These are phyloP conservation scores for Gentiana macrophylla DNA, from an alignment of 257 asterid species.

Conservation along the genomic window DNA sequence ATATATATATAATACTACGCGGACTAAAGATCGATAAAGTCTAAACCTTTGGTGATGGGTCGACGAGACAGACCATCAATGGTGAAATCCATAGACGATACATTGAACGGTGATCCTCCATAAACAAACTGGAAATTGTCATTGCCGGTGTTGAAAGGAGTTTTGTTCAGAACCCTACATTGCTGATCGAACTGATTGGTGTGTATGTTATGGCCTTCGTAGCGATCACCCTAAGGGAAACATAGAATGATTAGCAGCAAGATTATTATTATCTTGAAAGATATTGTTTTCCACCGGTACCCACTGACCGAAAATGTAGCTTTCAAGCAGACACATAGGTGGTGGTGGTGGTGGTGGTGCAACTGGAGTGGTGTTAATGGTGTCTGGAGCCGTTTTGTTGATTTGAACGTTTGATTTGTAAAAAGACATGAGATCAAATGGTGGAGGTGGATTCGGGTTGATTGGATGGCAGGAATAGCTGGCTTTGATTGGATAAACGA, in stretches of 20 bases:
- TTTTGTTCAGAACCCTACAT: conserved; percentile 18
- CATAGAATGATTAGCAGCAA: conserved; percentile 18
- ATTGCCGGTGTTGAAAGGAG: conserved; percentile 27
- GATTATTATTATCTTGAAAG: conserved; percentile 15
- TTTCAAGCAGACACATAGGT: conserved; percentile 23
- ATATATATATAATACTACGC: conserved; percentile 18
- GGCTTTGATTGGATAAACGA: conserved; percentile 32
- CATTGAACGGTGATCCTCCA: conserved; percentile 32
- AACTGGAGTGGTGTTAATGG: conserved; percentile 10
- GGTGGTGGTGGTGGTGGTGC: conserved; percentile 20
- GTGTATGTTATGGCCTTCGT: conserved; percentile 16
- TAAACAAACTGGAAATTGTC: conserved; percentile 47
- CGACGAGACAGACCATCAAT: conserved; percentile 24
- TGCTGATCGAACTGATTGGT: conserved; percentile 27
- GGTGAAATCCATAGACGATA: conserved; percentile 26
- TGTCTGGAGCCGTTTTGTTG: conserved; percentile 17
- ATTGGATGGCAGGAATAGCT: conserved; percentile 7
- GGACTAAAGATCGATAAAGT: conserved; percentile 8
- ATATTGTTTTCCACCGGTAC: conserved; percentile 28
- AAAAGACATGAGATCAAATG: conserved; percentile 53
- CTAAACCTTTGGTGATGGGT: background rate
- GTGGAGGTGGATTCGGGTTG: conserved; percentile 11
- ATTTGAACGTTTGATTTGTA: conserved; percentile 44
- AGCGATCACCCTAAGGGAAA: conserved; percentile 21
- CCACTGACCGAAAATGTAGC: conserved; percentile 34